These are phyloP conservation scores for Sporothrix dimorphospora DNA, from an alignment of 2,329 filamentous ascomycete genomes.

Conservation along the genomic window DNA sequence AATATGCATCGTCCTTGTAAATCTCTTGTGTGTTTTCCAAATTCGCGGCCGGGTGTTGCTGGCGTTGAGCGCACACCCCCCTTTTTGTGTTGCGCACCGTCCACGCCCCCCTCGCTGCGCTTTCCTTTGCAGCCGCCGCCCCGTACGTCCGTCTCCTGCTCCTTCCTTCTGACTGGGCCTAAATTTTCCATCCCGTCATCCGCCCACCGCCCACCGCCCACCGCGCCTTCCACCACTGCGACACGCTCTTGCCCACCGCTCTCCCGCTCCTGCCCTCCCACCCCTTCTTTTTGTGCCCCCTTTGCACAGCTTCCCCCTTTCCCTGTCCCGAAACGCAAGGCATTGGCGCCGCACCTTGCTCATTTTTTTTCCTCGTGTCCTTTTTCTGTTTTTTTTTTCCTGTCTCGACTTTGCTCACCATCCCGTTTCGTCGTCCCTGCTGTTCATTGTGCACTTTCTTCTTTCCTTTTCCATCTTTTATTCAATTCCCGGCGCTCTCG, in stretches of 20 bases:
- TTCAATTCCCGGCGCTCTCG: neutral
- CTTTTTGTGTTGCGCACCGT: constrained; percentile 8
- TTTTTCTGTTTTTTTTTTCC: neutral
- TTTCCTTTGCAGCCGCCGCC: constrained; percentile 29
- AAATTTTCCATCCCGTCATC: constrained; percentile 34
- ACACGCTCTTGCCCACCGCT: constrained; percentile 26
- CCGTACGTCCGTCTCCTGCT: constrained; percentile 30
- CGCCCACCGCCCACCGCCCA: constrained; percentile 33
- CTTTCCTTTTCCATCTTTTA: neutral
- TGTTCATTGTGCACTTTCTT: constrained; percentile 1
- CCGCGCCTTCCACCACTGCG: constrained; percentile 30
- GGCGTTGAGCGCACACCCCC: constrained; percentile 19
- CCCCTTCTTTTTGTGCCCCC: constrained; percentile 12
- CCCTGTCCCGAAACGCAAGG: constrained; percentile 18
- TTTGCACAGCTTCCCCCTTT: constrained; percentile 18
- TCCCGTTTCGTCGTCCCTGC: neutral
- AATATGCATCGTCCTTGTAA: neutral
- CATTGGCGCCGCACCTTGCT: constrained; percentile 5
- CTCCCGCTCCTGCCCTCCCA: constrained; percentile 15
- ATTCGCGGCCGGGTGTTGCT: constrained; percentile 4
- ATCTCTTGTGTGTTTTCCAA: too few species aligned
- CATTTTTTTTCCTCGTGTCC: neutral
- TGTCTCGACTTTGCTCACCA: neutral
- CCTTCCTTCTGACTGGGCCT: constrained; percentile 21
- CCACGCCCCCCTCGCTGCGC: constrained; percentile 19